A percentile compares a stretch with the other conserved stretches of the same genome.
These are phyloP conservation scores for Peniophora sp. DNA, from an alignment of 1,284 basidiomycete genomes.

Conservation along the genomic window DNA sequence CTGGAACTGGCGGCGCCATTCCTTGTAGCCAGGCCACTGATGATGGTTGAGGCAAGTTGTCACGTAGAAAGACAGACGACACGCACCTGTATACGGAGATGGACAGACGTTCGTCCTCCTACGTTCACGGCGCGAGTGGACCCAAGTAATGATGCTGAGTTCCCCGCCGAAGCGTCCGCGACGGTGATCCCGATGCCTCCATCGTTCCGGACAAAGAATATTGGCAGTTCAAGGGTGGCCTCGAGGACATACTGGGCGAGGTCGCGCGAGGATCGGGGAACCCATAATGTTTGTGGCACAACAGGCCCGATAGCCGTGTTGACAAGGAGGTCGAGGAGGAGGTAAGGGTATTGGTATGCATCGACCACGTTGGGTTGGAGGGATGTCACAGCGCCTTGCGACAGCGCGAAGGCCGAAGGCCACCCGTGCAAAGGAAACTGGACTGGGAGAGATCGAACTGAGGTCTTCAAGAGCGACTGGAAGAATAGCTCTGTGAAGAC, in stretches of 20 bases:
- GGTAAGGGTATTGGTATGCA: conserved; percentile 6
- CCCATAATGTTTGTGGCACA: conserved; percentile 8
- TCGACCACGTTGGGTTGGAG: conserved; percentile 7
- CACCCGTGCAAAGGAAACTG: conserved; percentile 7
- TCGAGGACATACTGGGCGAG: conserved; percentile 10
- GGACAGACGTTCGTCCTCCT: conserved; percentile 9
- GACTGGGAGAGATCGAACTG: conserved; percentile 5
- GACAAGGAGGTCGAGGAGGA: conserved; percentile 8
- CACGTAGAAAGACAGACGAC: background rate
- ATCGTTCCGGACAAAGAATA: conserved; percentile 10
- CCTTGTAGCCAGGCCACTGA: conserved; percentile 7
- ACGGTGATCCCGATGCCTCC: conserved; percentile 9
- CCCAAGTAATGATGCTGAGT: conserved; percentile 7
- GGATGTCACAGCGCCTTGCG: background rate
- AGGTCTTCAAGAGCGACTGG: conserved; percentile 4
- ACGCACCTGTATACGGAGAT: conserved; percentile 9
- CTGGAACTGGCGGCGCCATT: conserved; percentile 13
- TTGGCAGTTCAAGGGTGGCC: conserved; percentile 8
- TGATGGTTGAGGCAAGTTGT: background rate
- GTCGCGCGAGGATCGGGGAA: conserved; percentile 9
- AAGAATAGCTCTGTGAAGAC: conserved; percentile 8
- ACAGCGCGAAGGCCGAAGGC: conserved; percentile 7
- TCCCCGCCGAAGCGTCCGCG: conserved; percentile 7
- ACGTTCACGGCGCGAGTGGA: conserved; percentile 9
- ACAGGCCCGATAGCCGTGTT: conserved; percentile 6